Conservation (phyloP, 2,329 filamentous ascomycete genomes). For the Xylaria sp. region DNA sequence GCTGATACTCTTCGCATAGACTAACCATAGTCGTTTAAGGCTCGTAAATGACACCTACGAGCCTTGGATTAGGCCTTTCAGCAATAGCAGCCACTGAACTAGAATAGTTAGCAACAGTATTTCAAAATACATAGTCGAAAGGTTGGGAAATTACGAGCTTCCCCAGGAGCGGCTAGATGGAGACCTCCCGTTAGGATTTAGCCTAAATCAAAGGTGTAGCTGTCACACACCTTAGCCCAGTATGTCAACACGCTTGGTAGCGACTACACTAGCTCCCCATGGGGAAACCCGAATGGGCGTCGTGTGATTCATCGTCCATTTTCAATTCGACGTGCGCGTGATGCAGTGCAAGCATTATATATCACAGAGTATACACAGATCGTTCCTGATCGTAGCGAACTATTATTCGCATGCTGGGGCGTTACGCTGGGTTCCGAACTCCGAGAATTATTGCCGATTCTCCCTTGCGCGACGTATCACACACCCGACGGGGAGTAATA, state of each 20-base stretch:
- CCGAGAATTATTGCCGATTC: too few species aligned
- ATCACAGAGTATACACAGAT: neutral
- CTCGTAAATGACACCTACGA: neutral
- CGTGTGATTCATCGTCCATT: neutral
- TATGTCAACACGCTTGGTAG: conserved; percentile 9
- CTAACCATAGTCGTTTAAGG: neutral
- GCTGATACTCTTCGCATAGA: neutral
- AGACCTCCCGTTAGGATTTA: neutral
- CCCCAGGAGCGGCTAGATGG: neutral
- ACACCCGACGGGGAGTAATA: neutral
- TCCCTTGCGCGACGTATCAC: neutral
- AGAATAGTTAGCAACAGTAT: neutral
- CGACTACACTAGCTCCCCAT: neutral
- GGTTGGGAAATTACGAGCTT: neutral
- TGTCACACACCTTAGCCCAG: conserved; percentile 8
- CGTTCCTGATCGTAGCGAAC: neutral
- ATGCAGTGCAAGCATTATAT: neutral
- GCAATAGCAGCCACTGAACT: neutral
- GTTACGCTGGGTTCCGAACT: neutral
- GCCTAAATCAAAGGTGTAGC: conserved; percentile 8
- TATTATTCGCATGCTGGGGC: neutral
- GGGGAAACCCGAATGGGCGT: conserved; percentile 3
- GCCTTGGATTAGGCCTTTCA: neutral
- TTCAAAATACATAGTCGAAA: neutral
- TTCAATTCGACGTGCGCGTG: neutral